phyloP scores from a whole-genome alignment of 495 filamentous ascomycete genomes.

The Tuber indicum region DNA sequence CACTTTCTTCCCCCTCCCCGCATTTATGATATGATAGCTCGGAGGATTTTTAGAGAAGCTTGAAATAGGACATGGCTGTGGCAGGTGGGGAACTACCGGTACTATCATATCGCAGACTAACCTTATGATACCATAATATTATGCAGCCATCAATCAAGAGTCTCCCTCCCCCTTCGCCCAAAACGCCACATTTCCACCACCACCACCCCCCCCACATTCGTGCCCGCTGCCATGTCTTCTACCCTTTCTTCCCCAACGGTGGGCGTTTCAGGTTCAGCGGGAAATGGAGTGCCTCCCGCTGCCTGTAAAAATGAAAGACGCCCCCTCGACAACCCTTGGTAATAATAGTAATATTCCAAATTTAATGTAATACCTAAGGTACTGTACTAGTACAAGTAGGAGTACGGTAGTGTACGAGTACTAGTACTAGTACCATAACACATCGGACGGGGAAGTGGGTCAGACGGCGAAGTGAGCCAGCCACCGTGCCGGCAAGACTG shows the following conservation, averaged over 20 bases:
- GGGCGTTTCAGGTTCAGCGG: background rate
- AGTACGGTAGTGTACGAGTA: background rate
- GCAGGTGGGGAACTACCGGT: background rate
- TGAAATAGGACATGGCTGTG: background rate
- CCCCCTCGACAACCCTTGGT: background rate
- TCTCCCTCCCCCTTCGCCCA: background rate
- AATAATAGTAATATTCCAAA: background rate
- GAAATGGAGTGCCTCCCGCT: background rate
- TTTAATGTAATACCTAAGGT: background rate
- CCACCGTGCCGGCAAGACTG: background rate
- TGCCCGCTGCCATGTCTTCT: background rate
- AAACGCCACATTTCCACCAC: background rate
- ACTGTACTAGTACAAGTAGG: too few relatives aligned
- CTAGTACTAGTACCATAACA: background rate
- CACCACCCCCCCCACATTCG: background rate
- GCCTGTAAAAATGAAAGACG: background rate
- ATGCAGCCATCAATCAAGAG: background rate
- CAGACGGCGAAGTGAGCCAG: background rate
- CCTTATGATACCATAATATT: background rate
- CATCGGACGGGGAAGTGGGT: background rate
- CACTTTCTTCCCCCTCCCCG: background rate
- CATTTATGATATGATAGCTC: background rate
- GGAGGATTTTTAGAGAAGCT: background rate
- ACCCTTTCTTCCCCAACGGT: background rate
- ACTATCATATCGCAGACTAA: background rate